Base-by-base conservation (phyloP, 1,284 basidiomycete species). In the Malassezia sympodialis region DNA sequence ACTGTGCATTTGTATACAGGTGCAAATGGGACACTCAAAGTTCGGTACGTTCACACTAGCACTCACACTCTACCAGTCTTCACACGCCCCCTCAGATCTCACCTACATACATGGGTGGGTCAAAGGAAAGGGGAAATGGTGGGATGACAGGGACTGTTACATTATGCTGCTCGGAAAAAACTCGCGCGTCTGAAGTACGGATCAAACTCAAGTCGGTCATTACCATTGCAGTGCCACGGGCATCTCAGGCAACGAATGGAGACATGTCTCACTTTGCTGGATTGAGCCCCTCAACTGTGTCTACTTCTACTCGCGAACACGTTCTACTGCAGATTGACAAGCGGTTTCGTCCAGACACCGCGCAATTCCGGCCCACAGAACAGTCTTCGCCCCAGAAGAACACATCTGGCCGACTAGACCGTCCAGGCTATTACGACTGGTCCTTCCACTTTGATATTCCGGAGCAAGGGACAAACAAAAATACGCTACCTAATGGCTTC, bases 71-170 rank as follows among this genome's bases (percentile, higher is more conserved):
- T 15, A 17, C 7, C 10, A 49, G 48, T 7, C 45, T 57, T 23
- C 24, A 40, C 12, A 57, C 55, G 19, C 49, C 55, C 14, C 68
- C 68, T 0, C 68, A 68, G 49, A 60, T 60, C 17, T 56, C 61
- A 0, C 66, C 66, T 8, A 68, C 68, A 8, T 69, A 63, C 50
- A 67, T 68, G 66, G 66, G 68, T 3, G 68, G 66, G 14, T 63
- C 59, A 26, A 51, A 60, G 19, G 53, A 63, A 35, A 51, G 68
- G 15, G 66, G 65, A 14, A 58, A 59, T 49, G 68, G 68, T 11
- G 51, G 62, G 4, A n/a, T 69, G n/a, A 46, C 51, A 8, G 68
- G 68, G 19, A 51, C 39, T 5, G 54, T 68, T 23, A 49, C 51
- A 8, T 15, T 69, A 19, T 40, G 57, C 8, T 48, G 62, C 41